Evolutionary conservation across 225 moss, liverwort and hornwort species (phyloP), one percentile per base, ranked within the genome.

Genomic region (Antitrichia curtipendula): DNA sequence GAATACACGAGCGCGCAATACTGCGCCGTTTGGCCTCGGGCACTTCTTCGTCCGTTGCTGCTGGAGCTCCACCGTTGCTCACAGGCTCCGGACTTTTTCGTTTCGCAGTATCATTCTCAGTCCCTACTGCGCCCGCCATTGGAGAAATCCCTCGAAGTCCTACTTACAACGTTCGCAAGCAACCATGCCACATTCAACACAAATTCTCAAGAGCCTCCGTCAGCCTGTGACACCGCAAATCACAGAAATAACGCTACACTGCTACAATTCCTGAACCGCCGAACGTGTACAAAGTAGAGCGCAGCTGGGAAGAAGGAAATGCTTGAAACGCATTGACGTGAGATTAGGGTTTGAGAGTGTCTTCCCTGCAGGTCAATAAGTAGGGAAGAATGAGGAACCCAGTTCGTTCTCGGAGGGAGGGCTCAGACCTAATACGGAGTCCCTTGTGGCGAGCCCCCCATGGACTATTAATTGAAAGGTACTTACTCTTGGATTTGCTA

Each of bases 11-110:
- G 56, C 92, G 88, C 58, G 84, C 81, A 28, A 92, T 58, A 63
- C 41, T 91, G 43, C 93, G 91, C 63, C 94, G 95, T 88, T 96
- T 96, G 56, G 92, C 91, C 63, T 95, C 95, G 70, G 92, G 92
- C 10, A 53, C 75, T 45, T 89, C 93, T 45, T 95, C 93, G 14
- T 93, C 93, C 31, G 82, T 57, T 31, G 86, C 82, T 29, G 62
- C 75, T 65, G 69, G 83, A 87, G 70, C 84, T 85, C 32, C 88
- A 38, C 87, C 94, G 75, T 90, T 91, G 52, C 70, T 88, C 54
- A 89, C 89, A 23, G 89, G 65, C 87, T 95, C 96, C 7, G 90
- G 85, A 78, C 86, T 88, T 89, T 97, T 97, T 54, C 97, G 87
- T 83, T 96, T 96, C 82, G 87, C 66, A 57, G 91, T 84, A 29